Evolutionary conservation across 257 asterid species (phyloP).

Genomic region (Rauvolfia tetraphylla): DNA sequence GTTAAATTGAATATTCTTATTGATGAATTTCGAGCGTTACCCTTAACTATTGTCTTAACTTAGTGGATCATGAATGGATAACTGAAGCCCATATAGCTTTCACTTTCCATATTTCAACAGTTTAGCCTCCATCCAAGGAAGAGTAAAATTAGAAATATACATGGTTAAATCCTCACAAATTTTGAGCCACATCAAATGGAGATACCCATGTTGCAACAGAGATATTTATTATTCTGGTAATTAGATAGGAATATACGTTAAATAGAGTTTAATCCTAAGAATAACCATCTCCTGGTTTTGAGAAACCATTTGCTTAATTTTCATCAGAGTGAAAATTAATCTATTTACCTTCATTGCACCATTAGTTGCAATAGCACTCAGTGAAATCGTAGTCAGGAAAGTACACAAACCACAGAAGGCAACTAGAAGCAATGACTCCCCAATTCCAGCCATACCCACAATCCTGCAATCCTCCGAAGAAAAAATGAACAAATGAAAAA

Average conservation of each 20-base stretch:
- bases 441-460: conserved; percentile 99
- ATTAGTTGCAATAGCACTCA: conserved; percentile 98
- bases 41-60: neutral
- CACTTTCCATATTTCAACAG: neutral
- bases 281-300: neutral
- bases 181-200: neutral
- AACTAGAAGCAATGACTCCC: conserved; percentile 85
- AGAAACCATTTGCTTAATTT: conserved; percentile 9
- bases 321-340: neutral
- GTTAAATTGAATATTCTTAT: neutral
- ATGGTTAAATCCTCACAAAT: neutral
- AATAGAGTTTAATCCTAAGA: neutral
- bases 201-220: neutral
- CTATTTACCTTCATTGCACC: conserved; percentile 94
- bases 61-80: neutral
- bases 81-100: neutral
- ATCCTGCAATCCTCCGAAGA: conserved; percentile 60
- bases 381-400: conserved; percentile 85
- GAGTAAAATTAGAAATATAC: neutral
- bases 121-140: neutral
- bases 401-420: conserved; percentile 94
- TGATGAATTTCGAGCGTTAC: neutral
- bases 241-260: neutral
- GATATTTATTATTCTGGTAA: neutral
- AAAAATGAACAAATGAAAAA: neutral